These are phyloP conservation scores for Saxispiralis lemnorum DNA, from an alignment of 495 filamentous ascomycete species.

Conservation along the genomic window DNA sequence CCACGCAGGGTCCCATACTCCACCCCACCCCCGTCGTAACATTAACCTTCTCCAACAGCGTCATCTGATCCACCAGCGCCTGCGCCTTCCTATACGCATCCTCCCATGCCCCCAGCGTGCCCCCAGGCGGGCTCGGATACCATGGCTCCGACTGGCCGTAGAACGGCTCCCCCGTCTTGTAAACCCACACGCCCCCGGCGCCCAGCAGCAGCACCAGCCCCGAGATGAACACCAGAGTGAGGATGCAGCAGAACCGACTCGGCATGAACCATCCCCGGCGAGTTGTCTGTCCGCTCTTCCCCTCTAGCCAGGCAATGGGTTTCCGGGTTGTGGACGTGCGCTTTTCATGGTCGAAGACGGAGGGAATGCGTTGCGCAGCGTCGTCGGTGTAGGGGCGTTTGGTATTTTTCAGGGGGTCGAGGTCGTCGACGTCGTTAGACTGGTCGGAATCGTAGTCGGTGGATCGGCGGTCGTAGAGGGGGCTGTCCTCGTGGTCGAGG, in stretches of 20 bases:
- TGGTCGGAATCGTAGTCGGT: conserved; percentile 16
- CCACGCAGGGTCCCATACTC: conserved; percentile 78
- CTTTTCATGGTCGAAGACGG: conserved; percentile 8
- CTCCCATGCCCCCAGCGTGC: conserved; percentile 54
- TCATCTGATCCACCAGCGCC: conserved; percentile 64
- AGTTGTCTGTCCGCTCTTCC: neutral
- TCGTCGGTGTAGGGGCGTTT: conserved; percentile 16
- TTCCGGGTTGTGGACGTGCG: neutral
- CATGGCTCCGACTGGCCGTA: conserved; percentile 47
- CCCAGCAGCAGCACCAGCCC: conserved; percentile 19
- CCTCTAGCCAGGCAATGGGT: conserved; percentile 2
- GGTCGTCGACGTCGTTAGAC: conserved; percentile 21
- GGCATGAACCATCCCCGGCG: conserved; percentile 16
- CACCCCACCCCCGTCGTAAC: conserved; percentile 85
- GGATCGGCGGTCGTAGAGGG: conserved; percentile 7
- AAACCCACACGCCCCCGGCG: conserved; percentile 25
- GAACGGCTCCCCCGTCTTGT: conserved; percentile 15
- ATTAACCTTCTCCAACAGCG: conserved; percentile 80
- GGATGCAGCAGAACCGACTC: conserved; percentile 18
- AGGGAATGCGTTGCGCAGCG: conserved; percentile 1
- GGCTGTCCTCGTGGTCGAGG: conserved; percentile 6
- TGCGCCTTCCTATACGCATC: conserved; percentile 69
- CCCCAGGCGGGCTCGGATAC: conserved; percentile 72
- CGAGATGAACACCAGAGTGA: conserved; percentile 19
- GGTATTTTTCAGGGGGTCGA: conserved; percentile 22